Evolutionary conservation across 306 rosid genomes (phyloP).

Genomic region (Carpinus viminea): DNA sequence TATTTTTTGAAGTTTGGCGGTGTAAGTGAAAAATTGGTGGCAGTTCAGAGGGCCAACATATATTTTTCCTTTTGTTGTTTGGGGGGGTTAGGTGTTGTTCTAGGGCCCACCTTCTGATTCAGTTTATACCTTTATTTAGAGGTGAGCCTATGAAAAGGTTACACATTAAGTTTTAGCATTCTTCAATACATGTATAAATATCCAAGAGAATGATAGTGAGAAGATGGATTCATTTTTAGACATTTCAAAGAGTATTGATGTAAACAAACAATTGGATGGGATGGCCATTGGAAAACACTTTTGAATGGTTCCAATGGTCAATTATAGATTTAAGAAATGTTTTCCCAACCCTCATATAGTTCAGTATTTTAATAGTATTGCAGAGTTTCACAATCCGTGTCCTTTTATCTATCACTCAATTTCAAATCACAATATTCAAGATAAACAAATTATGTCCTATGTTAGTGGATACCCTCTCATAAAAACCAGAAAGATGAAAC

Average conservation of each 20-base stretch:
- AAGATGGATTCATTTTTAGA: background rate
- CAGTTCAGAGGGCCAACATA: too few species aligned
- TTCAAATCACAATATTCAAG: background rate
- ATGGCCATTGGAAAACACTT: background rate
- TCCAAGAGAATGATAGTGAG: background rate
- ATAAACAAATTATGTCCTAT: background rate
- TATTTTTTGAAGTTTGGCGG: too few species aligned
- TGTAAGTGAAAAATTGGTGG: too few species aligned
- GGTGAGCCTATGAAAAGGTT: background rate
- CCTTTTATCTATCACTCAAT: background rate
- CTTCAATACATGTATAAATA: background rate
- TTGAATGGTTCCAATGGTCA: background rate
- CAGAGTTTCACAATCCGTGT: background rate
- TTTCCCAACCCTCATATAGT: background rate
- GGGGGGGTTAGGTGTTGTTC: too few species aligned
- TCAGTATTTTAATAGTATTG: background rate
- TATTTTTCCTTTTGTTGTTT: too few species aligned
- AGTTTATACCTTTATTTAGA: background rate
- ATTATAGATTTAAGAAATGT: background rate
- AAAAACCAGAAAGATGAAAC: background rate
- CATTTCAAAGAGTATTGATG: background rate
- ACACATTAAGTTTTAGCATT: background rate
- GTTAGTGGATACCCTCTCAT: background rate
- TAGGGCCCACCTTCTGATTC: background rate
- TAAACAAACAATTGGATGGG: background rate